Percentiles rank a stretch among this genome's conserved stretches.
phyloP scores from a whole-genome alignment of 129 eudicot genomes.

The Ambrosia artemisiifolia region DNA sequence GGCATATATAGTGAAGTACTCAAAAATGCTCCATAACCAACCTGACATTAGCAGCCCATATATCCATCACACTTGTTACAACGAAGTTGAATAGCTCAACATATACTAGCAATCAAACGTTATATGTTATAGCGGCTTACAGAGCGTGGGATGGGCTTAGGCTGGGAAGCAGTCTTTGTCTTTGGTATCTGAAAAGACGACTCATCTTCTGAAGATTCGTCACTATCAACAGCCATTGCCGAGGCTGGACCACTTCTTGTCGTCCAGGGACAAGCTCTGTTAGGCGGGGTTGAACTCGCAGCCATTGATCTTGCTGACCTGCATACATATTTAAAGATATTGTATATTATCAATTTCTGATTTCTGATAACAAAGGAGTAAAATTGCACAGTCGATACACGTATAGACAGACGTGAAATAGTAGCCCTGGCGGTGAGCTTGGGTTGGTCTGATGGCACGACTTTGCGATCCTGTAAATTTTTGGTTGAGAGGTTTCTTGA shows the following conservation, averaged over 20 bases:
- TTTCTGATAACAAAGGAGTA: too few relatives aligned
- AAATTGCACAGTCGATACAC: background rate
- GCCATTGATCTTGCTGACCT: conserved; percentile 87
- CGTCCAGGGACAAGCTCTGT: conserved; percentile 34
- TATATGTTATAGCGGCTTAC: conserved; percentile 25
- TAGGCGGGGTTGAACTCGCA: conserved; percentile 64
- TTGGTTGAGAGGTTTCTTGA: conserved; percentile 38
- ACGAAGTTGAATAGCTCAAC: background rate
- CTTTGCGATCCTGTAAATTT: conserved; percentile 17
- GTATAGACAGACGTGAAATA: conserved; percentile 33
- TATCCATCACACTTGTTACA: background rate
- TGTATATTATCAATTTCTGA: background rate
- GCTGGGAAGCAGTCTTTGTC: conserved; percentile 37
- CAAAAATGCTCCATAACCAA: conserved; percentile 55
- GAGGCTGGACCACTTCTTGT: conserved; percentile 61
- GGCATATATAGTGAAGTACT: conserved; percentile 48
- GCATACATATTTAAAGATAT: conserved; percentile 13
- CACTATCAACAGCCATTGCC: conserved; percentile 31
- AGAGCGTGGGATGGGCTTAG: conserved; percentile 54
- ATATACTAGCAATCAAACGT: background rate
- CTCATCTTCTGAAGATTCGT: conserved; percentile 69
- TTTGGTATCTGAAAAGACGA: conserved; percentile 28
- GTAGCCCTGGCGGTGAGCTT: conserved; percentile 32
- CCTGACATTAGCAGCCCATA: conserved; percentile 29
- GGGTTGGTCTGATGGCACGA: conserved; percentile 26